Percentiles rank a stretch among this genome's conserved stretches.
Conservation (phyloP, 177 flowering plant genomes). For the Tripterygium wilfordii region DNA sequence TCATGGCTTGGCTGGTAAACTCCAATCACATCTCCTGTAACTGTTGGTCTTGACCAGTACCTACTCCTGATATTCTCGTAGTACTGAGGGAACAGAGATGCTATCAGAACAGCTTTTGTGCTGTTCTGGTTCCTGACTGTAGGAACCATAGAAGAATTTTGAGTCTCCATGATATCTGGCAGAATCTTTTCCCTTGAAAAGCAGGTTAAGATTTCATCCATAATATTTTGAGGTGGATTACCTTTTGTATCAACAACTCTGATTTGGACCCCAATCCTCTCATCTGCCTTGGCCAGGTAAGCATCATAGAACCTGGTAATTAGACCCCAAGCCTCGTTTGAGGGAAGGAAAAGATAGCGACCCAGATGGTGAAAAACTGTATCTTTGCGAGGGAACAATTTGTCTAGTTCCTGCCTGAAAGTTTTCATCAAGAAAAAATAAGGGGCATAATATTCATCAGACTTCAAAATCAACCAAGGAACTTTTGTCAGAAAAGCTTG, state of each 20-base stretch:
- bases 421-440: conserved; percentile 70
- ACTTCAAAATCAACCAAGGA: conserved; percentile 64
- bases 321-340: conserved; percentile 75
- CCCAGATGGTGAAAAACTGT: conserved; percentile 75
- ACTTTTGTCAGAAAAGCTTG: conserved; percentile 43
- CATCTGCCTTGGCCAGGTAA: conserved; percentile 73
- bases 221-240: conserved; percentile 58
- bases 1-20: conserved; percentile 89
- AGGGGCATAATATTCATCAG: conserved; percentile 68
- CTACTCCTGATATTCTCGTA: conserved; percentile 55
- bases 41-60: conserved; percentile 72
- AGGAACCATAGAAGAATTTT: conserved; percentile 12
- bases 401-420: conserved; percentile 45
- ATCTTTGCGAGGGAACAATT: conserved; percentile 62
- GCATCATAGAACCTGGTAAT: conserved; percentile 61
- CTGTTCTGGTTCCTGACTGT: conserved; percentile 18
- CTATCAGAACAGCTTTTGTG: conserved; percentile 54
- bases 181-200: conserved; percentile 52
- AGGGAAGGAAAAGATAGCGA: conserved; percentile 72
- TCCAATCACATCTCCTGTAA: conserved; percentile 58
- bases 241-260: conserved; percentile 50
- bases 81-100: conserved; percentile 65
- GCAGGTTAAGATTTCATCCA: conserved; percentile 71
- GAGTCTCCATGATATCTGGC: conserved; percentile 40
- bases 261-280: conserved; percentile 72